A percentile compares a stretch with the other conserved stretches of the same genome.
These are phyloP conservation scores for Lasiodiplodia hormozganensis DNA, from an alignment of 2,329 filamentous ascomycete genomes.

Conservation along the genomic window DNA sequence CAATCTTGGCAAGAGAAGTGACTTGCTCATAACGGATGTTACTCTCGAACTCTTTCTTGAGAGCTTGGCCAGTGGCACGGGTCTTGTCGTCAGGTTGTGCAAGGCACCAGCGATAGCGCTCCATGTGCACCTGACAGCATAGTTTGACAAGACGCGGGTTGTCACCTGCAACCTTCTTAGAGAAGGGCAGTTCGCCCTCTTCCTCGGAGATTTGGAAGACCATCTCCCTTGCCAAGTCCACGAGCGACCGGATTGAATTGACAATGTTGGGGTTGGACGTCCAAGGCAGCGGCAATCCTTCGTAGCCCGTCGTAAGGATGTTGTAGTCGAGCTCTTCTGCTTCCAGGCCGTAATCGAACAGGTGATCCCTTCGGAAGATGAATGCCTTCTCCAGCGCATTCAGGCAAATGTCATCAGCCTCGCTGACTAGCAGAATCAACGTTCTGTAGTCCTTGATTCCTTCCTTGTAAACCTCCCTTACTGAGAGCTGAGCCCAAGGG, in stretches of 20 bases:
- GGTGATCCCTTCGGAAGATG: conserved; percentile 74
- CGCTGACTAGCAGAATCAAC: conserved; percentile 57
- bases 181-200: conserved; percentile 34
- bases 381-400: conserved; percentile 68
- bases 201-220: conserved; percentile 50
- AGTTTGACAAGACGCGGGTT: conserved; percentile 62
- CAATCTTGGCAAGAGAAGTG: conserved; percentile 54
- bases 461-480: conserved; percentile 74
- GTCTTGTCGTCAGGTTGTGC: conserved; percentile 59
- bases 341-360: conserved; percentile 74
- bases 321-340: conserved; percentile 65
- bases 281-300: conserved; percentile 81
- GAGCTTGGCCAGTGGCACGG: conserved; percentile 55
- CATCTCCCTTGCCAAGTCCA: conserved; percentile 50
- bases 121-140: conserved; percentile 64
- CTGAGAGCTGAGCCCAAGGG: conserved; percentile 78
- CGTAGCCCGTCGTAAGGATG: conserved; percentile 63
- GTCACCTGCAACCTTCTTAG: conserved; percentile 55
- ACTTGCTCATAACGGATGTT: conserved; percentile 52
- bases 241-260: conserved; percentile 46
- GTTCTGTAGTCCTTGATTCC: conserved; percentile 61
- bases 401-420: conserved; percentile 78
- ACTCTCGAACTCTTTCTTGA: conserved; percentile 52
- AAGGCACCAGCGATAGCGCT: conserved; percentile 65
- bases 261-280: conserved; percentile 68